phyloP scores from a whole-genome alignment of 2,329 filamentous ascomycete genomes.

The Fusarium mexicanum region DNA sequence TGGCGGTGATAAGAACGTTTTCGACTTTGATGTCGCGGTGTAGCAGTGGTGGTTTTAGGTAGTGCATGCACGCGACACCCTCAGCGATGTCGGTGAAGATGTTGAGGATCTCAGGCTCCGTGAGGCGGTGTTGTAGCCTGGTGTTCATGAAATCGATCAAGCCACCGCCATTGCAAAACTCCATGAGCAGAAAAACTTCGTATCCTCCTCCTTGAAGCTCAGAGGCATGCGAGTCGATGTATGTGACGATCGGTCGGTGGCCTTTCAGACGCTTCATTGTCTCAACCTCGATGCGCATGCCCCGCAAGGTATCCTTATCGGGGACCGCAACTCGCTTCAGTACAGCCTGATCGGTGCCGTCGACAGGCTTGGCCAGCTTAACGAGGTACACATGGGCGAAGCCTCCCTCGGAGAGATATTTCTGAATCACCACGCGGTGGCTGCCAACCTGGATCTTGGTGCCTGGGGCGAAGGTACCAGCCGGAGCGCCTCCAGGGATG shows the following conservation, averaged over 20 bases:
- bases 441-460: constrained; percentile 97
- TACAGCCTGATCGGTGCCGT: constrained; percentile 83
- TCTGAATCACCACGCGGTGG: constrained; percentile 93
- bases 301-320: constrained; percentile 91
- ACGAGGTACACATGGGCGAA: constrained; percentile 99
- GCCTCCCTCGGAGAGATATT: constrained; percentile 96
- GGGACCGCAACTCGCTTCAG: constrained; percentile 96
- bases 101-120: constrained; percentile 95
- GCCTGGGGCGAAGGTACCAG: constrained; percentile 89
- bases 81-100: constrained; percentile 97
- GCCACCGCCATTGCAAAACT: constrained; percentile 93
- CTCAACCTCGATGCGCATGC: constrained; percentile 98
- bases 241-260: constrained; percentile 94
- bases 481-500: constrained; percentile 61
- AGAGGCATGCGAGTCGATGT: constrained; percentile 97
- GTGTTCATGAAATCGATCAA: constrained; percentile 99
- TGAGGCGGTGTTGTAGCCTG: constrained; percentile 91
- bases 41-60: constrained; percentile 90
- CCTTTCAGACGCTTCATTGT: constrained; percentile 99
- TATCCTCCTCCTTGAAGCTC: constrained; percentile 93
- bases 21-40: constrained; percentile 98
- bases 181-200: constrained; percentile 98
- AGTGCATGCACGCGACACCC: constrained; percentile 98
- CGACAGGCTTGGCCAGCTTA: constrained; percentile 79
- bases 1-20: constrained; percentile 88